A percentile compares a stretch with the other conserved stretches of the same genome.
phyloP scores from a whole-genome alignment of 108 stramenopile species.

The Nitzschia inconspicua region DNA sequence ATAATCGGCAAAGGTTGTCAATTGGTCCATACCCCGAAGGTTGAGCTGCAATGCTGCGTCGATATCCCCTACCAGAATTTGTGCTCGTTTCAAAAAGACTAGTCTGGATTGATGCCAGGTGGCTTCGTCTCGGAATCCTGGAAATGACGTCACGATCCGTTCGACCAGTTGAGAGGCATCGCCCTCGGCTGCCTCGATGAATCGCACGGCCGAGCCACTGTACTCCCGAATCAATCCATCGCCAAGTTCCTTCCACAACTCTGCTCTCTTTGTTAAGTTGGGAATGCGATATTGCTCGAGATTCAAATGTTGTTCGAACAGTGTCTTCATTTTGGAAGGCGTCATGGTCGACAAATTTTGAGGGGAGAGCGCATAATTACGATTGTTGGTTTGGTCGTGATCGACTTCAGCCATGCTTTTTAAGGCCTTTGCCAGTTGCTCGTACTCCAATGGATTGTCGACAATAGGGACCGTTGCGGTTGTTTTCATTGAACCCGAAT shows the following conservation, averaged over 20 bases:
- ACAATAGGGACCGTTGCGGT: not conserved
- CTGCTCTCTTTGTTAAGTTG: constrained; percentile 52
- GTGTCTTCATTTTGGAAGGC: constrained; percentile 28
- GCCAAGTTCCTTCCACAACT: constrained; percentile 76
- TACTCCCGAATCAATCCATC: constrained; percentile 42
- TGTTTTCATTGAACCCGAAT: not conserved
- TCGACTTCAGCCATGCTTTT: constrained; percentile 66
- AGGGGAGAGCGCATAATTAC: constrained; percentile 57
- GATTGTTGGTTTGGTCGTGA: constrained; percentile 26
- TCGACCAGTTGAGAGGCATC: constrained; percentile 59
- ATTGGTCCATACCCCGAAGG: constrained; percentile 30
- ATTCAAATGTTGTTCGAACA: constrained; percentile 48
- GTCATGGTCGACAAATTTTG: constrained; percentile 49
- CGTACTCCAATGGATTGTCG: constrained; percentile 77
- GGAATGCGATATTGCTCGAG: not conserved
- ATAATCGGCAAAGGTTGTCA: constrained; percentile 94
- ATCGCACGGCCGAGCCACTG: constrained; percentile 50
- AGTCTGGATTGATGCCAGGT: constrained; percentile 16
- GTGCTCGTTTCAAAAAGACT: constrained; percentile 88
- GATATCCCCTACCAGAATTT: constrained; percentile 88
- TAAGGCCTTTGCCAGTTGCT: constrained; percentile 77
- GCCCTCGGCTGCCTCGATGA: constrained; percentile 53
- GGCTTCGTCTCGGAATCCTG: constrained; percentile 81
- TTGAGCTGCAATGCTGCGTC: constrained; percentile 65
- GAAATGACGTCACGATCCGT: constrained; percentile 57